Evolutionary conservation across 2,329 filamentous ascomycete species (phyloP), one percentile per base, ranked within the genome.

Genomic region (Fusarium nanum): DNA sequence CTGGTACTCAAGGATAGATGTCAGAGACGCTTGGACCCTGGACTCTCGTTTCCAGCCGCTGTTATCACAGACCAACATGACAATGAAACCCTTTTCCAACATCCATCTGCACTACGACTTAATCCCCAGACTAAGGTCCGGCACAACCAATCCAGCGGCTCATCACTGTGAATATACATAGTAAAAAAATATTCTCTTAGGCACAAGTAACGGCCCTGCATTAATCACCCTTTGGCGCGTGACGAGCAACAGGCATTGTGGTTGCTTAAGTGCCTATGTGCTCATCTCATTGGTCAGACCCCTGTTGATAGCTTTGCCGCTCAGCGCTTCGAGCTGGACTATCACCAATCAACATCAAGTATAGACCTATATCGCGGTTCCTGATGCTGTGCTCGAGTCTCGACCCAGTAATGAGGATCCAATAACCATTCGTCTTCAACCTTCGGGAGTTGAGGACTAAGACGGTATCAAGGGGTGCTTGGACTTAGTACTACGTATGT

Each of bases 301-400:
- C 72, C 67, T 72, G 71, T 58, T 53, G 34, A 58, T 56, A 60
- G 64, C 57, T 56, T 68, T 57, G 52, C 45, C 56, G 67, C 67
- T 72, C 69, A 70, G 77, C 77, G 77, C 76, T 78, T 78, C 74
- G 71, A 71, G 54, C 48, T 50, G 22, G 41, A 42, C 22, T 44
- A 50, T 54, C 63, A 50, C 77, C 77, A 79, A 79, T 78, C 76
- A 77, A 44, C 22, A 48, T 48, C 34, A 56, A 42, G 41, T 22
- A 41, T 44, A 41, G 40, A 50, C 27, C 57, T 60, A 65, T 54
- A 60, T 58, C 59, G 60, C 62, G 57, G 66, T 60, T 59, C 41
- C 56, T 61, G 34, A 41, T 64, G 49, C 49, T 71, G 60, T 56
- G 58, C 63, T 58, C 27, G 30, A 64, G 70, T 73, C 65, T 73